These are phyloP conservation scores for Claviceps spartinae DNA, from an alignment of 2,329 filamentous ascomycete species.

Conservation along the genomic window DNA sequence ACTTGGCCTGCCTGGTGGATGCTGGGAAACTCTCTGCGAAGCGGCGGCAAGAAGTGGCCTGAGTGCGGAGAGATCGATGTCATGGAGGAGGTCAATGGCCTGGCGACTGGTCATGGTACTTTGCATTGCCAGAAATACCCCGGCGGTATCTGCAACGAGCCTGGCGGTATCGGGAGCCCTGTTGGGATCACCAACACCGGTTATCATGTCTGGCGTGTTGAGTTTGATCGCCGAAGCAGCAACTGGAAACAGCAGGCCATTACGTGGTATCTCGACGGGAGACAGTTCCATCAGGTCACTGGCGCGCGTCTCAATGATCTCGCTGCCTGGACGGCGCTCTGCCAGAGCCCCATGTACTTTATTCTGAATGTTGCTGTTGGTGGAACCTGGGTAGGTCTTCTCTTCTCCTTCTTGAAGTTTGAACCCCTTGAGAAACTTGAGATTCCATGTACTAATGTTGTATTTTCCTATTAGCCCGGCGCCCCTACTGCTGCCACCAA, in stretches of 20 bases:
- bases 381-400: conserved; percentile 34
- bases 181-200: conserved; percentile 23
- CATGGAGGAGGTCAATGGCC: conserved; percentile 41
- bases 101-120: conserved; percentile 31
- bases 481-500: conserved; percentile 30
- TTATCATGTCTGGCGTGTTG: conserved; percentile 37
- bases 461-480: conserved; percentile 27
- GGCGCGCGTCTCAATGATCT: conserved; percentile 31
- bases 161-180: conserved; percentile 25
- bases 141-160: conserved; percentile 39
- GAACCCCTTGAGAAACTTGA: background rate
- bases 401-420: background rate
- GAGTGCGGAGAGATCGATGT: conserved; percentile 43
- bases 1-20: conserved; percentile 49
- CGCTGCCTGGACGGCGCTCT: conserved; percentile 34
- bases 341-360: conserved; percentile 36
- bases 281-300: conserved; percentile 27
- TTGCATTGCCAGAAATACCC: conserved; percentile 34
- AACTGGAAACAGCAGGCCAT: conserved; percentile 36
- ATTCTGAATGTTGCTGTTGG: conserved; percentile 44
- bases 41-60: conserved; percentile 35
- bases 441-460: background rate
- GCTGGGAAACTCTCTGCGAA: conserved; percentile 34
- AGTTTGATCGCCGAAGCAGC: conserved; percentile 32
- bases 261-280: conserved; percentile 35